Base-by-base conservation (phyloP, 73 alveolate genomes). In the Paraurostyla sp. region DNA sequence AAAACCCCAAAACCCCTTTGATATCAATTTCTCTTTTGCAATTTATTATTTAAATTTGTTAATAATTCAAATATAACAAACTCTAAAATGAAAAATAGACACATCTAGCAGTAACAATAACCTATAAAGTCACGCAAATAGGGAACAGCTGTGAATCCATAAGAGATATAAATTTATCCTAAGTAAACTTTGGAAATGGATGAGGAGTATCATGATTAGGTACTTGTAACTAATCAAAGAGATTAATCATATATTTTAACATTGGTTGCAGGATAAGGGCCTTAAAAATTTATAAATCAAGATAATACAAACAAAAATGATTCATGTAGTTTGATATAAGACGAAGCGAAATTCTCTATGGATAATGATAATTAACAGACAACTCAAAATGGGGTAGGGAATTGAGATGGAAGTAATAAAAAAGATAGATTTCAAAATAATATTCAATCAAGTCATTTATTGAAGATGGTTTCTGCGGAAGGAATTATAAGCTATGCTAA, bases 251-350 rank as follows among this genome's bases (percentile, higher is more conserved):
- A 65, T 40, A 22, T 65, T 38, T 38, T 22, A 38, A 65, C 82
- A 11, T 56, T 65, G 11, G 82, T 65, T 36, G 58, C 41, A 1
- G 82, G 82, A 38, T n/a, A n/a, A n/a, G n/a, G n/a, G n/a, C 82
- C 56, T 38, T 38, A 25, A 38, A 65, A 40, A n/a, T n/a, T n/a
- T 40, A 16, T 36, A 65, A 65, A 65, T 40, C 49, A 29, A 23
- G 7, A 59, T 0, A 38, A 58, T 33, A 65, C 6, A 4, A 32
- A 4, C 46, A 33, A 49, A 16, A 29, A 45, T 15, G 86, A 73
- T 45, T 73, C 86, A 18, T 73, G 65, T 38, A 73, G 86, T 27
- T 29, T 73, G 43, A 73, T 73, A 45, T 73, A 73, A 73, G 86
- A 73, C 27, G 86, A 73, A 32, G 86, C 42, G 11, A 73, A 73